Conservation (phyloP, 495 filamentous ascomycete genomes). For the Penicillium bovifimosum region DNA sequence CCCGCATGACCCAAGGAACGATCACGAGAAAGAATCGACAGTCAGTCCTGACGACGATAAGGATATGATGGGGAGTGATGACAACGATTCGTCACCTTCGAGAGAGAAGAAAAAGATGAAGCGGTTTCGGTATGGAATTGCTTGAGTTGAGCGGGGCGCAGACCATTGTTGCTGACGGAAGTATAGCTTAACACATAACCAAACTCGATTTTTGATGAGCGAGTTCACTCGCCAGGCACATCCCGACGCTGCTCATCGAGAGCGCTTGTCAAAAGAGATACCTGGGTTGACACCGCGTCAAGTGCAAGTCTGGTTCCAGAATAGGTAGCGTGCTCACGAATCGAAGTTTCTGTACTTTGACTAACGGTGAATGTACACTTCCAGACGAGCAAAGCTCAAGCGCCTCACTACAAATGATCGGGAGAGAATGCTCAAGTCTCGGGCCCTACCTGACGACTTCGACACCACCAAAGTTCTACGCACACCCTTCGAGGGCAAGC, state of each 20-base stretch:
- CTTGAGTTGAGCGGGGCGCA: background rate
- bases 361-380: conserved; percentile 20
- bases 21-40: conserved; percentile 23
- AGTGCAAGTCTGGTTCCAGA: conserved; percentile 99
- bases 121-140: conserved; percentile 70
- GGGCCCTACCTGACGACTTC: conserved; percentile 87
- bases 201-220: conserved; percentile 95
- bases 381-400: conserved; percentile 90
- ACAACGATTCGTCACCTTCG: conserved; percentile 21
- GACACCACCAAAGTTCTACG: conserved; percentile 87
- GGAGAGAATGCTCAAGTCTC: conserved; percentile 88
- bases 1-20: conserved; percentile 14
- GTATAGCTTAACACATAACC: conserved; percentile 84
- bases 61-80: conserved; percentile 23
- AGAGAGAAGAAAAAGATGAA: conserved; percentile 91
- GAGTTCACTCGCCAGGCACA: conserved; percentile 95
- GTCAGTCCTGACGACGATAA: conserved; percentile 34
- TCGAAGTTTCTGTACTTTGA: background rate
- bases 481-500: conserved; percentile 52
- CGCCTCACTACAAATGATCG: conserved; percentile 87
- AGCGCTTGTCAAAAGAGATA: conserved; percentile 85
- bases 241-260: conserved; percentile 88
- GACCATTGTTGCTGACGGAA: conserved; percentile 3
- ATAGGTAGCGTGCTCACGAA: conserved; percentile 59
- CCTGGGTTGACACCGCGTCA: conserved; percentile 89